Base-by-base conservation (phyloP, 257 asterid genomes). In the Fraxinus anomala region DNA sequence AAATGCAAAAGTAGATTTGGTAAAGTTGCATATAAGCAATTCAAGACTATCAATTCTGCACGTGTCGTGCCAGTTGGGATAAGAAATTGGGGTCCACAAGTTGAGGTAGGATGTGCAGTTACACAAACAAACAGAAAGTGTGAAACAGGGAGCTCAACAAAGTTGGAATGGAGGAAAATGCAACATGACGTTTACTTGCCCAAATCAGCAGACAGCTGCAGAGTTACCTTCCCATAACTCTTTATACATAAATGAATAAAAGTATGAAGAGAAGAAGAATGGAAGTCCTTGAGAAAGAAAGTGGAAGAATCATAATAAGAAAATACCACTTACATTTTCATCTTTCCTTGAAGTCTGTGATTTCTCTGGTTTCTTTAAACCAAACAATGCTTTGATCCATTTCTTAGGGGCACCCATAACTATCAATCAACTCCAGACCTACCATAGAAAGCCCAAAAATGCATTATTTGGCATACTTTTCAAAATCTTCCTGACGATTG, bases 361-460 rank as follows among this genome's bases (percentile, higher is more conserved):
- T 80, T 86, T 91, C 77, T 87, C 94, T 30, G 92, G 76, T 80
- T 89, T 95, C 88, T 93, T 95, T 85, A 86, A 84, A 77, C 98
- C 93, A 68, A 95, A 89, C 88, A 91, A 81, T 31, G 96, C 84
- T 85, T 85, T 93, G 81, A 92, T 85, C 99, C 99, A 95, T 84
- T 93, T 95, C 87, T 91, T 91, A 33, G 99, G 77, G 73, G 91
- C 91, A 73, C 98, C 99, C 99, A 95, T 95, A 77, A 80, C 83
- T 59, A 75, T 56, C 33, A 34, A 73, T 75, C 81, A 79, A 71
- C 69, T 39, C 74, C 82, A 80, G 65, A 83, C 87, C 96, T 92
- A 91, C 28, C 82, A 84, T 74, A 79, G 82, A 73, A 73, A 80
- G 59, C 74, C 73, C 14, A 79, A 54, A 5, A 16, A 79, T 74